phyloP scores from a whole-genome alignment of 306 rosid species.

The Quercus dentata region DNA sequence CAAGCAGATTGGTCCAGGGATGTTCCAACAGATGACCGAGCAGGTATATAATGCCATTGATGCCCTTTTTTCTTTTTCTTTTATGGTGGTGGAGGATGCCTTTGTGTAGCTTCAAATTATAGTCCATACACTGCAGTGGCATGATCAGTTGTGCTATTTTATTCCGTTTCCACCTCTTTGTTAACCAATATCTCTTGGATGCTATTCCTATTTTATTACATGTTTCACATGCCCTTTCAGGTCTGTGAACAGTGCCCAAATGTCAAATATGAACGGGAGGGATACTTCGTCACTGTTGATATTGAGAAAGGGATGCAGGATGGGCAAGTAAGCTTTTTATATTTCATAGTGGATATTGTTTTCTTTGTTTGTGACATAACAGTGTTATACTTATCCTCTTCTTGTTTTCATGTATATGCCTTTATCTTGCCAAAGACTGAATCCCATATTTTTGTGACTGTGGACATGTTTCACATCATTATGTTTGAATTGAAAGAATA shows the following conservation, averaged over 20 bases:
- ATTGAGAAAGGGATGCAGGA: constrained; percentile 99
- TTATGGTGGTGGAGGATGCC: background rate
- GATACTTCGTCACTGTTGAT: constrained; percentile 85
- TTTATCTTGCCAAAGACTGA: background rate
- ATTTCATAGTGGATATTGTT: background rate
- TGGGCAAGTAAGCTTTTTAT: constrained; percentile 73
- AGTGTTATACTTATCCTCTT: background rate
- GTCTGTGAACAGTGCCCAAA: constrained; percentile 96
- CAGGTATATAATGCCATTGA: constrained; percentile 45
- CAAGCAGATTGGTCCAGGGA: constrained; percentile 97
- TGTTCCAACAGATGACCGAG: constrained; percentile 99
- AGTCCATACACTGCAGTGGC: background rate
- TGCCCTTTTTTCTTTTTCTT: too few species aligned
- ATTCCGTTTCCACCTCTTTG: background rate
- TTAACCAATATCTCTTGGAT: background rate
- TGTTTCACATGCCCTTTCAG: constrained; percentile 39
- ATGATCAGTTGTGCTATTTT: background rate
- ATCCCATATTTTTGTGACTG: background rate
- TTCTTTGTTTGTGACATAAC: background rate
- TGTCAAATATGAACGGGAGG: constrained; percentile 91
- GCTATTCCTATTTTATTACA: background rate
- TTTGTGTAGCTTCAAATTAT: background rate
- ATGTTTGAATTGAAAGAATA: background rate
- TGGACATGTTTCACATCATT: background rate
- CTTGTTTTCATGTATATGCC: background rate